These are phyloP conservation scores for Ricinus communis DNA, from an alignment of 345 rosid genomes.

Conservation along the genomic window DNA sequence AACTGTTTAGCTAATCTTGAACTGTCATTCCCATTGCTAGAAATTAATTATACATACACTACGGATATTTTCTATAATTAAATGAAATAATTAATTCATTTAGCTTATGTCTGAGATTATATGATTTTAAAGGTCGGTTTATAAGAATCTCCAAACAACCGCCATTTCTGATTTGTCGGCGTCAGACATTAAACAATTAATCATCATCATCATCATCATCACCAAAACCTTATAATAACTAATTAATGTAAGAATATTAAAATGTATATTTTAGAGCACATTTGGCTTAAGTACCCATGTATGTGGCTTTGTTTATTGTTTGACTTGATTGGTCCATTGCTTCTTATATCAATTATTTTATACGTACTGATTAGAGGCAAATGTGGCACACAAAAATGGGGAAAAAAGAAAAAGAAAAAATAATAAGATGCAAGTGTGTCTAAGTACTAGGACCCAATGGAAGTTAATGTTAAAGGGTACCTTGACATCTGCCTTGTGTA, in stretches of 20 bases:
- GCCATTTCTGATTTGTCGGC: conserved; percentile 56
- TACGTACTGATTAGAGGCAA: background rate
- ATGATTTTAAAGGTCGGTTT: conserved; percentile 39
- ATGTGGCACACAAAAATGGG: too few species aligned
- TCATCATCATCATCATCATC: too few species aligned
- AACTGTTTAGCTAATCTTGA: conserved; percentile 34
- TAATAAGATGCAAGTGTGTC: too few species aligned
- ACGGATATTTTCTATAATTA: conserved; percentile 1
- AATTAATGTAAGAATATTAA: too few species aligned
- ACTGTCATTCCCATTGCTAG: conserved; percentile 16
- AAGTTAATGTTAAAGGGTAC: conserved; percentile 11
- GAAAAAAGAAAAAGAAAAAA: too few species aligned
- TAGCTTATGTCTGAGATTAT: conserved; percentile 19
- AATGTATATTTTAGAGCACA: conserved; percentile 14
- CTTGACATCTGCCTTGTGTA: conserved; percentile 40
- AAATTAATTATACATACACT: background rate
- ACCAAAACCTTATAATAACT: too few species aligned
- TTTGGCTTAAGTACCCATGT: background rate
- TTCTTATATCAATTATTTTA: background rate
- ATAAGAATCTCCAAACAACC: conserved; percentile 37
- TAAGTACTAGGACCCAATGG: conserved; percentile 24
- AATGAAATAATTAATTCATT: background rate
- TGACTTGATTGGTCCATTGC: conserved; percentile 28
- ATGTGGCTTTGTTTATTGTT: conserved; percentile 20
- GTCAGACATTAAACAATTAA: conserved; percentile 11